These are phyloP conservation scores for Ajuga chamaepitys DNA, from an alignment of 257 asterid genomes.

Conservation along the genomic window DNA sequence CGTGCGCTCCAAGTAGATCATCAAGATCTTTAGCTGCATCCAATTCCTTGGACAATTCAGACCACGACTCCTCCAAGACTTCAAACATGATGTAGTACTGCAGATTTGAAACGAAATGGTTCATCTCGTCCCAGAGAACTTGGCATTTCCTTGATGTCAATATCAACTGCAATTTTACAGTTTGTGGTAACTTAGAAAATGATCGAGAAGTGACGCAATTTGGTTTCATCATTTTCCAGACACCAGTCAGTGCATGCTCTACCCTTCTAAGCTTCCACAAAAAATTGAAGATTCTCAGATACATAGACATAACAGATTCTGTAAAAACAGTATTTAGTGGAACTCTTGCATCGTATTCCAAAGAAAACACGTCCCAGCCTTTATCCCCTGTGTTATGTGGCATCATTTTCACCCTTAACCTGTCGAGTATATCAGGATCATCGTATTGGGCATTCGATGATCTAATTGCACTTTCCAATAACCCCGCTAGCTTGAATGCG, in stretches of 20 bases:
- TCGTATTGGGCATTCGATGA: constrained; percentile 97
- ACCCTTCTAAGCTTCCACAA: constrained; percentile 97
- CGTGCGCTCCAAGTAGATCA: constrained; percentile 86
- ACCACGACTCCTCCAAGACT: constrained; percentile 95
- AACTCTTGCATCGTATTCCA: constrained; percentile 90
- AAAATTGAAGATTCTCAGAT: constrained; percentile 81
- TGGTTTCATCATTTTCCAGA: constrained; percentile 98
- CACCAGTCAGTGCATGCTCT: constrained; percentile 89
- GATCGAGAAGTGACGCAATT: constrained; percentile 78
- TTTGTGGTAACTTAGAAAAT: constrained; percentile 61
- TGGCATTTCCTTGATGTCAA: constrained; percentile 91
- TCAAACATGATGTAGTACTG: constrained; percentile 98
- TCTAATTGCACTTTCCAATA: constrained; percentile 82
- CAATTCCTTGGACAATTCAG: constrained; percentile 78
- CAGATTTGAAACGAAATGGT: constrained; percentile 90
- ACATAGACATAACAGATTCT: constrained; percentile 86
- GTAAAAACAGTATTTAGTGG: constrained; percentile 87
- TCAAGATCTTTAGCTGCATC: constrained; percentile 92
- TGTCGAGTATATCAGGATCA: constrained; percentile 78
- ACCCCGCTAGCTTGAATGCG: constrained; percentile 89
- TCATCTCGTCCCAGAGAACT: constrained; percentile 99
- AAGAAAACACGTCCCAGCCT: constrained; percentile 98
- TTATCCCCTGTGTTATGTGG: constrained; percentile 91
- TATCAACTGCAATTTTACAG: constrained; percentile 71
- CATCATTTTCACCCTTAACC: constrained; percentile 95